These are phyloP conservation scores for Botryotinia globosa DNA, from an alignment of 2,329 filamentous ascomycete species.

Conservation along the genomic window DNA sequence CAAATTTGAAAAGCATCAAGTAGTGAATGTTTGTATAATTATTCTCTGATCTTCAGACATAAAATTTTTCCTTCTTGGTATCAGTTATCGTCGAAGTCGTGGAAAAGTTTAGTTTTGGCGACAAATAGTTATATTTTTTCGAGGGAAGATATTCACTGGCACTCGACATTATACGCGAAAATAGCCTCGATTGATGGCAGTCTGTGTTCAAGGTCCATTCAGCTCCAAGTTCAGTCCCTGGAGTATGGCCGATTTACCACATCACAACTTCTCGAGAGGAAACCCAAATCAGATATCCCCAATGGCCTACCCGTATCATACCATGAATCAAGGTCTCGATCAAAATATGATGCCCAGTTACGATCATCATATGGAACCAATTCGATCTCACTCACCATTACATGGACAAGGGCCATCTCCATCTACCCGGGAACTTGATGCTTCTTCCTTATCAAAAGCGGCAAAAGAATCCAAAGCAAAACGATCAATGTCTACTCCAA, in stretches of 20 bases:
- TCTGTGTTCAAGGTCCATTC: slow-evolving; percentile 35
- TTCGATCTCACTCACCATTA: slow-evolving; percentile 27
- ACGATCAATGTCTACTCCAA: slow-evolving; percentile 51
- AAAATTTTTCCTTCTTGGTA: background rate
- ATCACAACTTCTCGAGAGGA: slow-evolving; percentile 29
- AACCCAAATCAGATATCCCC: slow-evolving; percentile 29
- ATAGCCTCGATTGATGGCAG: slow-evolving; percentile 38
- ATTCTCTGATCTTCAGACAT: background rate
- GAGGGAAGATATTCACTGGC: slow-evolving; percentile 23
- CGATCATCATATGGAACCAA: slow-evolving; percentile 31
- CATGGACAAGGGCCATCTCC: slow-evolving; percentile 29
- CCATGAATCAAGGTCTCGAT: slow-evolving; percentile 32
- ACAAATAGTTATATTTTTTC: background rate
- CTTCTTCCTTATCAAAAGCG: slow-evolving; percentile 13
- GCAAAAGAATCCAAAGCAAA: slow-evolving; percentile 40
- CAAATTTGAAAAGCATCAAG: slow-evolving; percentile 12
- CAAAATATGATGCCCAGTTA: slow-evolving; percentile 34
- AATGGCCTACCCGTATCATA: slow-evolving; percentile 37
- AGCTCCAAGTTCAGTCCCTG: slow-evolving; percentile 37
- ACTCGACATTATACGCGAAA: slow-evolving; percentile 16
- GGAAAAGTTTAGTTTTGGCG: background rate
- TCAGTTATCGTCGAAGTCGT: background rate
- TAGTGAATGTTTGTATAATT: slow-evolving; percentile 15
- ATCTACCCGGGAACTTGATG: slow-evolving; percentile 25
- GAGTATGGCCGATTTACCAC: slow-evolving; percentile 34